phyloP scores from a whole-genome alignment of 1,284 basidiomycete species.

The Chondrostereum purpureum region DNA sequence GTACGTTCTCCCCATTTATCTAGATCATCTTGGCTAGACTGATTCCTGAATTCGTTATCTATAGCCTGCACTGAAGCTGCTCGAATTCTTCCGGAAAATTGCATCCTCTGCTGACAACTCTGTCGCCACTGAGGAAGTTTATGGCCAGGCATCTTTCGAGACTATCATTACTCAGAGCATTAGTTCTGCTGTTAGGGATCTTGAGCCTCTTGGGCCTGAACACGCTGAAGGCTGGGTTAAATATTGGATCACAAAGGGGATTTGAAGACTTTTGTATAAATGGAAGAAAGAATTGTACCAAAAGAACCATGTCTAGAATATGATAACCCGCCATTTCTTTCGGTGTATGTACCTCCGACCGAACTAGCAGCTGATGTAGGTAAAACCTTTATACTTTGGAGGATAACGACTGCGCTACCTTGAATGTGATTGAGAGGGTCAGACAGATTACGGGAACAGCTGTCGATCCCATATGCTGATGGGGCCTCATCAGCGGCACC shows the following conservation, averaged over 20 bases:
- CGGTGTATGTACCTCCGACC: too few species aligned
- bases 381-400: too few species aligned
- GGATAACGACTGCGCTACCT: too few species aligned
- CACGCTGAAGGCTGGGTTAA: background rate
- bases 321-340: too few species aligned
- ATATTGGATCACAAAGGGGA: conserved; percentile 1
- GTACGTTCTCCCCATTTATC: background rate
- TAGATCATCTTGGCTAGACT: background rate
- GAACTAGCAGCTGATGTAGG: too few species aligned
- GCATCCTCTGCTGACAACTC: background rate
- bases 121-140: background rate
- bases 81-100: background rate
- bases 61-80: background rate
- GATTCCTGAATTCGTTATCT: background rate
- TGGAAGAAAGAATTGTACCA: too few species aligned
- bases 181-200: background rate
- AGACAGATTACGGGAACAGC: too few species aligned
- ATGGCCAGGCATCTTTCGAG: background rate
- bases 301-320: too few species aligned
- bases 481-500: background rate
- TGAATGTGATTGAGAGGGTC: too few species aligned
- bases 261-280: background rate
- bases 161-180: background rate
- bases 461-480: too few species aligned
- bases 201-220: background rate